A percentile compares a stretch with the other conserved stretches of the same genome.
Evolutionary conservation across 441 rosid species (phyloP).

Genomic region (Pelargonium myrrhifolium): DNA sequence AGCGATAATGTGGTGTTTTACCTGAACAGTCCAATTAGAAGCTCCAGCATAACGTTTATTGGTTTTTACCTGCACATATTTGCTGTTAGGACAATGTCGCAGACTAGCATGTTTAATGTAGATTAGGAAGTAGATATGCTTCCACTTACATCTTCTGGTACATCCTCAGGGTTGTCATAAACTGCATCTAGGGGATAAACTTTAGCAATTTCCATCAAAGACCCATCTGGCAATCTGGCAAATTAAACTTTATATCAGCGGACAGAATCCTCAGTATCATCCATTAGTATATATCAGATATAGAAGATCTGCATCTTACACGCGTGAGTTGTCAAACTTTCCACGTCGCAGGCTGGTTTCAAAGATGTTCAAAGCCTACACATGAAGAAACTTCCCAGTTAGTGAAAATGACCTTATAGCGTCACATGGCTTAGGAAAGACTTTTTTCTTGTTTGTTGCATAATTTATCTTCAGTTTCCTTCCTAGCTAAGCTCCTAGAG

Average conservation of each 20-base stretch:
- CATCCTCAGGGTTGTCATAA: slow-evolving; percentile 68
- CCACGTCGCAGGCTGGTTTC: slow-evolving; percentile 75
- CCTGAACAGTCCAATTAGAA: slow-evolving; percentile 89
- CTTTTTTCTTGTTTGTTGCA: neutral
- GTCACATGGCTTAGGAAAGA: neutral
- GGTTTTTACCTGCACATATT: slow-evolving; percentile 59
- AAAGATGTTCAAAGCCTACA: slow-evolving; percentile 72
- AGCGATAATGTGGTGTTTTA: too few species aligned
- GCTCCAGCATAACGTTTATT: slow-evolving; percentile 87
- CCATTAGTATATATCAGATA: slow-evolving; percentile 10
- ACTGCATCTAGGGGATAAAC: slow-evolving; percentile 91
- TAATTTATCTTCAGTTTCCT: neutral
- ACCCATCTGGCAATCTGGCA: slow-evolving; percentile 83
- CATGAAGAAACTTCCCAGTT: slow-evolving; percentile 9
- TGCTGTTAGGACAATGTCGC: too few species aligned
- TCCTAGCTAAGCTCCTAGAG: too few species aligned
- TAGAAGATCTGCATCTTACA: slow-evolving; percentile 39
- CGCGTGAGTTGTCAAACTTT: slow-evolving; percentile 65
- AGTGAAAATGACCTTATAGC: neutral
- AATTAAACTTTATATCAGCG: slow-evolving; percentile 15
- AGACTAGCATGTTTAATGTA: too few species aligned
- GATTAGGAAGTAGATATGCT: slow-evolving; percentile 7
- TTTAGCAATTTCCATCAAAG: slow-evolving; percentile 83
- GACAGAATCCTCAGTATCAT: slow-evolving; percentile 13
- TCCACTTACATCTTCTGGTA: slow-evolving; percentile 82